Base-by-base conservation (phyloP, 2,329 filamentous ascomycete species). In the Dactylellina drechsleri region DNA sequence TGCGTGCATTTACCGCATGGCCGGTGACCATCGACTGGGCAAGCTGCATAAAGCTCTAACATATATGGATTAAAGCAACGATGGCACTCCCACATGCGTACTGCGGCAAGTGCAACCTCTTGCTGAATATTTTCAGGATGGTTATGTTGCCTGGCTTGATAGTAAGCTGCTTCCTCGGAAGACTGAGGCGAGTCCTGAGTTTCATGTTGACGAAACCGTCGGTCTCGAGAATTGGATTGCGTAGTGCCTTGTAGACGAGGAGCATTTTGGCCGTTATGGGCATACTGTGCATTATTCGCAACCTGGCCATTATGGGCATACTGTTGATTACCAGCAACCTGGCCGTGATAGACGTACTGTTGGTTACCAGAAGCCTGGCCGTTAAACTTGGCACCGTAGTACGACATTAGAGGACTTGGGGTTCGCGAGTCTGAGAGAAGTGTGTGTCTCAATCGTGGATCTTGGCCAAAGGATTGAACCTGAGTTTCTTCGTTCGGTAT, bases 361-460 rank as follows among this genome's bases (percentile, higher is more conserved):
- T 13, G 47, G 23, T 41, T n/a, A 41, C 62, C 62, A 18, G 8
- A 8, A 13, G 41, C 53, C 16, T 73, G 61, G 18, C 40, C 23
- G 40, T 66, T 45, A 26, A 18, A 28, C 13, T n/a, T 50, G 12
- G 43, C 15, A n/a, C 31, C 31, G 56, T 73, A 66, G 40, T 73
- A 53, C 20, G 49, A 18, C 68, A 73, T 73, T 20, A 62, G 41
- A 36, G 61, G 54, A 6, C 43, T 45, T 4, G 53, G 31, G 28
- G 45, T 45, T 36, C 53, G 65, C 52, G 4, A 71, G 50, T 13
- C 40, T 23, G 23, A 23, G 23, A 23, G 26, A 12, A 41, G 45
- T 5, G 53, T 45, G 4, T 65, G 67, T 45, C 47, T 72, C 15
- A 66, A 52, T 5, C 59, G 45, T 6, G 56, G 26, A 20, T 73